These are phyloP conservation scores for Didymosphaeria variabile DNA, from an alignment of 2,329 filamentous ascomycete species.

Conservation along the genomic window DNA sequence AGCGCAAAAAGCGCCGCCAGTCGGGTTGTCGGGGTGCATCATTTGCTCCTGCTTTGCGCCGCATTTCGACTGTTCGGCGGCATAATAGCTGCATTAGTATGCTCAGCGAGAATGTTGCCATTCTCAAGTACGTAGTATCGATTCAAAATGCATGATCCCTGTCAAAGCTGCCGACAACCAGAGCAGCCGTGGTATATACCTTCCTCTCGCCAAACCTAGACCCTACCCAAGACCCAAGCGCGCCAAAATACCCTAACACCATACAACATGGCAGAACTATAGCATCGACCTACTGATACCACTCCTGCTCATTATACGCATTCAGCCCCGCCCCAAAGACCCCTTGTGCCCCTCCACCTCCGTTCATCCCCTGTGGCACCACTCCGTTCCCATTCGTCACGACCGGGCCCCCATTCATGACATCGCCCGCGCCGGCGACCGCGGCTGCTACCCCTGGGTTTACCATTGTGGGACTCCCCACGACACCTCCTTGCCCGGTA, in stretches of 20 bases:
- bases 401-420: conserved; percentile 32
- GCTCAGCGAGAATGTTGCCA: too few relatives aligned
- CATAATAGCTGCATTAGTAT: too few relatives aligned
- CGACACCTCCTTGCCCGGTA: conserved; percentile 18
- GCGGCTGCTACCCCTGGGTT: conserved; percentile 9
- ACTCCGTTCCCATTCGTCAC: conserved; percentile 22
- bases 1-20: too few relatives aligned
- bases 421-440: conserved; percentile 18
- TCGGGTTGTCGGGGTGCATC: too few relatives aligned
- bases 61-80: too few relatives aligned
- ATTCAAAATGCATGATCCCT: too few relatives aligned
- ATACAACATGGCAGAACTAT: background rate
- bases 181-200: background rate
- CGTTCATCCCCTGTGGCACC: conserved; percentile 13
- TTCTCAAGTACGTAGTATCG: too few relatives aligned
- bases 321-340: conserved; percentile 25
- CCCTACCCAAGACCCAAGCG: background rate
- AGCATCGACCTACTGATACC: conserved; percentile 29
- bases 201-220: background rate
- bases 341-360: conserved; percentile 15
- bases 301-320: conserved; percentile 37
- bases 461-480: conserved; percentile 24
- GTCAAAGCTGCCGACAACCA: too few relatives aligned
- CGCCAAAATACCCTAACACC: background rate
- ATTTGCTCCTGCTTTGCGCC: too few relatives aligned